Evolutionary conservation across 805 yeast species (phyloP).

Genomic region (Candida endomychidarum): DNA sequence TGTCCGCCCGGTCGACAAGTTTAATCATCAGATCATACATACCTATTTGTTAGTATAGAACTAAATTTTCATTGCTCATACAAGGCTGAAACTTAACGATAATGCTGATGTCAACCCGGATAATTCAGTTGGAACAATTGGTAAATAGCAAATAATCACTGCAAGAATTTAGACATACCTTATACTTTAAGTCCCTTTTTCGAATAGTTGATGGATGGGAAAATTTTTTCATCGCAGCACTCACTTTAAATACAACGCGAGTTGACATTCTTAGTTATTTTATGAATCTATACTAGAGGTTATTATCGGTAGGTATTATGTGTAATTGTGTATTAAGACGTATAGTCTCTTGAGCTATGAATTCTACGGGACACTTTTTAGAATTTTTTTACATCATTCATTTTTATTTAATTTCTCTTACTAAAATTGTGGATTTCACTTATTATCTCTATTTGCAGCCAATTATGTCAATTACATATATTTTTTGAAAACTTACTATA

Average conservation of each 20-base stretch:
- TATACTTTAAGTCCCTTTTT: constrained; percentile 8
- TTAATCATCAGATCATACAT: constrained; percentile 33
- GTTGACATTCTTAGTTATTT: too few species aligned
- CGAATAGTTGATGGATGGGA: constrained; percentile 1
- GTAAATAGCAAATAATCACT: constrained; percentile 50
- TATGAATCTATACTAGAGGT: too few species aligned
- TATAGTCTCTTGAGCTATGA: too few species aligned
- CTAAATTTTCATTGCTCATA: constrained; percentile 38
- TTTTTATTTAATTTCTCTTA: not conserved
- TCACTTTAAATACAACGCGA: too few species aligned
- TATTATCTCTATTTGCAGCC: not conserved
- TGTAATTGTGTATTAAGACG: too few species aligned
- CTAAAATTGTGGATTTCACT: not conserved
- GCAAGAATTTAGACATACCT: constrained; percentile 20
- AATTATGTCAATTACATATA: too few species aligned
- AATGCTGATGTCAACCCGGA: constrained; percentile 50
- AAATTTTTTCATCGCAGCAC: constrained; percentile 7
- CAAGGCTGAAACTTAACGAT: constrained; percentile 56
- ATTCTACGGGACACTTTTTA: too few species aligned
- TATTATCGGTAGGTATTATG: too few species aligned
- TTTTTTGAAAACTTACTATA: not conserved
- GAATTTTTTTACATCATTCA: too few species aligned
- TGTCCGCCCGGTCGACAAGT: constrained; percentile 55
- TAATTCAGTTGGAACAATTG: constrained; percentile 54
- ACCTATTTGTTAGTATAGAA: constrained; percentile 22